Evolutionary conservation across 2,329 filamentous ascomycete genomes (phyloP), one percentile per base, ranked within the genome.

Genomic region (Fusarium sp.): DNA sequence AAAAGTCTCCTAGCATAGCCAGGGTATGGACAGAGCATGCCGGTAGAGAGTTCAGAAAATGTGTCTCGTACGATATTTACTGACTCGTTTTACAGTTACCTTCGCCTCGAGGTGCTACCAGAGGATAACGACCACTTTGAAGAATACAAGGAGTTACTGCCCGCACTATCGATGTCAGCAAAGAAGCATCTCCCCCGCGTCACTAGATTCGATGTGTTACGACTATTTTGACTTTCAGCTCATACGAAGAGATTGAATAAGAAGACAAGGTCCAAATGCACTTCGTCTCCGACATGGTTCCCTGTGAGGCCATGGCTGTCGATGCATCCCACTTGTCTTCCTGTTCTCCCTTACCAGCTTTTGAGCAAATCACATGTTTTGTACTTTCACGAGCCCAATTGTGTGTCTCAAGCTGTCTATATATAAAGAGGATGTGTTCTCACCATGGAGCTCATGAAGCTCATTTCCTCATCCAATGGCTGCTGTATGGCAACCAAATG

Each of bases 91-190:
- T 38, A 38, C 10, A 38, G 37, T 4, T 21, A 12, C 19, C 19
- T 38, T 21, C 6, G 19, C 37, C 10, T 21, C 10, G 3, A 38
- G 37, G 37, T 38, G 3, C 37, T 4, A 4, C 37, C 19, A 21
- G 0, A 38, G 0, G 10, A 38, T 7, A 1, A 21, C 7, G 19
- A 21, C 19, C 3, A 3, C 10, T 38, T 38, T 1, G 10, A 21
- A 6, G 19, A 19, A 12, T 38, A 2, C 1, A 12, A 38, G 11
- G 10, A 38, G 19, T 21, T 38, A 10, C 19, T 38, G 3, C 19
- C 37, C 21, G 37, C 19, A 3, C 19, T 21, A 1, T 12, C 21
- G 1, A 38, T 12, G 19, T 21, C 10, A 38, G 19, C 37, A 4
- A 38, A 38, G 37, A 38, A 38, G 11, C 19, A 38, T 38, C 19